Evolutionary conservation across 2,329 filamentous ascomycete species (phyloP).

Genomic region (Bisporella sp.): DNA sequence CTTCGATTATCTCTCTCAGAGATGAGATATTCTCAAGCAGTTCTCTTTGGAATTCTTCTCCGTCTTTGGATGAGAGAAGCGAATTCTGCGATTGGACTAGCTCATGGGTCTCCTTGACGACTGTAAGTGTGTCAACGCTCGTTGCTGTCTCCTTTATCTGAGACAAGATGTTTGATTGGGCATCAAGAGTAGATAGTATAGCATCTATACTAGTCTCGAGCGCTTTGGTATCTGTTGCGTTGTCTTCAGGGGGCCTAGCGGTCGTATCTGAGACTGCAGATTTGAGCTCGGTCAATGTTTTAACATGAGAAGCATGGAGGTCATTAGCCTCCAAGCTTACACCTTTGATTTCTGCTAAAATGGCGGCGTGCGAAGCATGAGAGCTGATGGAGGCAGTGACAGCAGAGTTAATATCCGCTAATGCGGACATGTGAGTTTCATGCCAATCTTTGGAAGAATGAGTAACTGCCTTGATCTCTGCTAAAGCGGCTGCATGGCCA

Average conservation of each 20-base stretch:
- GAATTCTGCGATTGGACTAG: constrained; percentile 11
- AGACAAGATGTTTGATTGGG: constrained; percentile 9
- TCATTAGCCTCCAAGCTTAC: neutral
- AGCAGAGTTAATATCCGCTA: constrained; percentile 16
- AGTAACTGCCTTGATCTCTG: constrained; percentile 11
- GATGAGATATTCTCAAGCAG: constrained; percentile 14
- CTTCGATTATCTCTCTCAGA: constrained; percentile 17
- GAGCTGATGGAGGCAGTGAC: constrained; percentile 7
- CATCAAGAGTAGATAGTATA: constrained; percentile 14
- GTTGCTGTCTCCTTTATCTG: constrained; percentile 11
- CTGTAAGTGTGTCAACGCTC: constrained; percentile 10
- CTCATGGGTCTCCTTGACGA: constrained; percentile 6
- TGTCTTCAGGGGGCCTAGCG: neutral
- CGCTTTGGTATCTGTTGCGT: neutral
- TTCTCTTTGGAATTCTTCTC: constrained; percentile 9
- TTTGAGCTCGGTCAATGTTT: constrained; percentile 10
- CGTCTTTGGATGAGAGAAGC: constrained; percentile 13
- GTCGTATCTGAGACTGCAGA: neutral
- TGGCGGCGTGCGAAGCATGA: constrained; percentile 8
- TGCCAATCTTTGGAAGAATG: constrained; percentile 4
- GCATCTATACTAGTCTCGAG: constrained; percentile 14
- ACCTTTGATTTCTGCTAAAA: constrained; percentile 12
- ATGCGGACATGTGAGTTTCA: constrained; percentile 3
- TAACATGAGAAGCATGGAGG: constrained; percentile 3
- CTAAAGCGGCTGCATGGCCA: constrained; percentile 10